phyloP scores from a whole-genome alignment of 1,284 basidiomycete species.

The Ganoderma sp. region DNA sequence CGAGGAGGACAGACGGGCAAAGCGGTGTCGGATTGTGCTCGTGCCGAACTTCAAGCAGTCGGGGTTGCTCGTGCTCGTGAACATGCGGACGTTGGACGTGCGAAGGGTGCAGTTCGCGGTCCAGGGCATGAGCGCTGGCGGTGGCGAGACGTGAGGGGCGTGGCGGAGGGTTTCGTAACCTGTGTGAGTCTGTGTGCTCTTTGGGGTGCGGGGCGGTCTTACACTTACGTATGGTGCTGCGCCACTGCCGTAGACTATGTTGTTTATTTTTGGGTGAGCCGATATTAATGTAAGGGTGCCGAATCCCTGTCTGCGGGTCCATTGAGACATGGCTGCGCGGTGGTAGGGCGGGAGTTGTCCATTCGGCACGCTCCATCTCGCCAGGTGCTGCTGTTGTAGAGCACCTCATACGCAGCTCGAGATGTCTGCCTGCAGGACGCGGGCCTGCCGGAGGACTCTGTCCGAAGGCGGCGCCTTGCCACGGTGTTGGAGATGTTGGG shows the following conservation, averaged over 20 bases:
- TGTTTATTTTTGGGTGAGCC: not conserved
- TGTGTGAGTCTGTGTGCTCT: constrained; percentile 11
- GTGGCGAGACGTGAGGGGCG: constrained; percentile 23
- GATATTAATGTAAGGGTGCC: not conserved
- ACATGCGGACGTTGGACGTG: constrained; percentile 60
- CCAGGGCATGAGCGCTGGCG: constrained; percentile 38
- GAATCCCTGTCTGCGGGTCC: not conserved
- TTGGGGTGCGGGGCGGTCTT: not conserved
- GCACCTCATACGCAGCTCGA: not conserved
- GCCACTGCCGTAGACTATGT: not conserved
- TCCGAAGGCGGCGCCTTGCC: no score
- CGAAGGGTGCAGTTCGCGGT: constrained; percentile 46
- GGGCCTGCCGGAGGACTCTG: no score
- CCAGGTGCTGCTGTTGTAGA: not conserved
- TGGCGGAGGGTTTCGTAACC: not conserved
- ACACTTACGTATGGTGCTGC: constrained; percentile 1
- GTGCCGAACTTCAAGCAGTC: constrained; percentile 82
- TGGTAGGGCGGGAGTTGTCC: not conserved
- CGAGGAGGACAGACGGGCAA: constrained; percentile 37
- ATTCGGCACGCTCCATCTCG: not conserved
- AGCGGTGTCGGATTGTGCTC: constrained; percentile 78
- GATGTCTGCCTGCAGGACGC: not conserved
- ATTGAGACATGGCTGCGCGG: not conserved
- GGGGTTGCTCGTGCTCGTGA: constrained; percentile 67
- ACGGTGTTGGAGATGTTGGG: no score